Percentiles rank a stretch among this genome's conserved stretches.
Conservation (phyloP, 768 basidiomycete genomes). For the Gymnopilus dilepis region DNA sequence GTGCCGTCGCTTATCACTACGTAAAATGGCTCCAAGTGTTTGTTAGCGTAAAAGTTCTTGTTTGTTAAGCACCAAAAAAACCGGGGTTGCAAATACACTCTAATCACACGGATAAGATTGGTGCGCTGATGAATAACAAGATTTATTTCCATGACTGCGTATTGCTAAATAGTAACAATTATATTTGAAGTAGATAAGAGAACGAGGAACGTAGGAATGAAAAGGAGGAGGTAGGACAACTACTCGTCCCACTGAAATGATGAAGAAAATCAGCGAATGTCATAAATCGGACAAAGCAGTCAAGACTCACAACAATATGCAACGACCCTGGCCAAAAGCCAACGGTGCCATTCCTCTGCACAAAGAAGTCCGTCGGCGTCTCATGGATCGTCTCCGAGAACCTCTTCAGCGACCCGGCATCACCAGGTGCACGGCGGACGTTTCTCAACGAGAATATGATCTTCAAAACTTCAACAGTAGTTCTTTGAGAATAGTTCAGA, state of each 20-base stretch:
- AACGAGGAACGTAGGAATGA: too few relatives aligned
- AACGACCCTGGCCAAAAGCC: conserved; percentile 18
- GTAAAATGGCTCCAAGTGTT: too few relatives aligned
- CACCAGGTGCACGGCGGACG: conserved; percentile 50
- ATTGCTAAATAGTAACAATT: too few relatives aligned
- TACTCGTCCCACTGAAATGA: not conserved
- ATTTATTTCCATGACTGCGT: too few relatives aligned
- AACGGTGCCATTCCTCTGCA: conserved; percentile 20
- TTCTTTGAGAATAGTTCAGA: conserved; percentile 38
- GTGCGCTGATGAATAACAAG: too few relatives aligned
- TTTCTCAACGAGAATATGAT: conserved; percentile 51
- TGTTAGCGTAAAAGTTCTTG: too few relatives aligned
- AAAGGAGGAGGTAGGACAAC: not conserved
- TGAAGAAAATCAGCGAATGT: not conserved
- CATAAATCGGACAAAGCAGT: not conserved
- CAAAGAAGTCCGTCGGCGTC: conserved; percentile 20
- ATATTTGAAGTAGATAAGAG: too few relatives aligned
- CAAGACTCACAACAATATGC: conserved; percentile 19
- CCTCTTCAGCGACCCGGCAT: conserved; percentile 36
- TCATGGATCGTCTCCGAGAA: conserved; percentile 17
- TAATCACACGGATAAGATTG: too few relatives aligned
- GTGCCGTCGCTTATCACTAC: too few relatives aligned
- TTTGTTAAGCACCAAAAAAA: too few relatives aligned
- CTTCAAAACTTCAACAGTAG: conserved; percentile 49
- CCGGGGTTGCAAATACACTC: too few relatives aligned